phyloP scores from a whole-genome alignment of 371 early-diverging fungal species.

The Mucor plumbeus region DNA sequence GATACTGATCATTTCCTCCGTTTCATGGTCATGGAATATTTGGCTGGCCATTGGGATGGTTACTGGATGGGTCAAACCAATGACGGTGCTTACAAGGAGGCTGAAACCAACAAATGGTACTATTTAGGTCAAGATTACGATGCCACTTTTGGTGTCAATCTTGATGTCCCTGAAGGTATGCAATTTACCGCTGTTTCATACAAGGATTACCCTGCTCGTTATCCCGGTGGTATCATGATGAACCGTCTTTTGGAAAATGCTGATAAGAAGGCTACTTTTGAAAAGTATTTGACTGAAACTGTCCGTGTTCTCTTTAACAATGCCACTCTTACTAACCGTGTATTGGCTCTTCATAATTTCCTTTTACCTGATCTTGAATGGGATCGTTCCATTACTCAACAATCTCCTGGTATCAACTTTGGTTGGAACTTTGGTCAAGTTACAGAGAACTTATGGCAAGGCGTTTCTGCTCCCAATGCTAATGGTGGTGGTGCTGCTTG shows the following conservation, averaged over 20 bases:
- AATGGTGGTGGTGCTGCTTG: conserved; percentile 55
- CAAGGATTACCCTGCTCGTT: conserved; percentile 44
- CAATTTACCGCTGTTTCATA: conserved; percentile 45
- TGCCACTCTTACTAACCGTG: conserved; percentile 54
- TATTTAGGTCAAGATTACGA: conserved; percentile 59
- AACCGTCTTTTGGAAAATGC: conserved; percentile 57
- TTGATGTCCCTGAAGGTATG: conserved; percentile 34
- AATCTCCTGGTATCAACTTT: conserved; percentile 61
- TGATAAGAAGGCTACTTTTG: conserved; percentile 42
- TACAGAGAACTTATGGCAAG: conserved; percentile 48
- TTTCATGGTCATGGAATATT: conserved; percentile 67
- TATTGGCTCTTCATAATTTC: conserved; percentile 55
- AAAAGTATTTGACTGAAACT: conserved; percentile 56
- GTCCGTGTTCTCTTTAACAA: conserved; percentile 59
- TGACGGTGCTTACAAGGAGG: conserved; percentile 61
- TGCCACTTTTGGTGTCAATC: conserved; percentile 63
- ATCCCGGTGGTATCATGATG: conserved; percentile 54
- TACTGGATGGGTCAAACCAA: conserved; percentile 65
- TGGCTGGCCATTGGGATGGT: conserved; percentile 61
- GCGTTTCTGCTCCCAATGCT: conserved; percentile 37
- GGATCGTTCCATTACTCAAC: conserved; percentile 58
- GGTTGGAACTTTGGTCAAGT: conserved; percentile 52
- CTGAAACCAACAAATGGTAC: conserved; percentile 51
- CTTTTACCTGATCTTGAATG: conserved; percentile 56
- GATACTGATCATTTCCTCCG: conserved; percentile 56